A percentile compares a stretch with the other conserved stretches of the same genome.
Evolutionary conservation across 345 rosid genomes (phyloP).

Genomic region (Fremontodendron californicum): DNA sequence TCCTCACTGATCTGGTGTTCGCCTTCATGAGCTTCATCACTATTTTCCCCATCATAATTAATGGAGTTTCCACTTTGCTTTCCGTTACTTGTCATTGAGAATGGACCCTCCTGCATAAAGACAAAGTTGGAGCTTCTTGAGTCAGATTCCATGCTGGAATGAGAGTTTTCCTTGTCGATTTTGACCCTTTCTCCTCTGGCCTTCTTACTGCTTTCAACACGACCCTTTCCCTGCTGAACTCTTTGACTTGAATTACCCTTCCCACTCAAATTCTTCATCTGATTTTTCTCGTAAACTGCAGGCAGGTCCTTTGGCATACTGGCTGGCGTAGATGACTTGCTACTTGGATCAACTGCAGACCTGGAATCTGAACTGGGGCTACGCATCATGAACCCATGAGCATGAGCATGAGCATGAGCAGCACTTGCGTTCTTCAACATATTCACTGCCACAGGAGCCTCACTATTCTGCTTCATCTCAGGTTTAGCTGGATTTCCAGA

Average conservation of each 20-base stretch:
- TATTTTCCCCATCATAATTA: constrained; percentile 49
- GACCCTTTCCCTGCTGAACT: constrained; percentile 45
- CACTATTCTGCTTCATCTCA: constrained; percentile 36
- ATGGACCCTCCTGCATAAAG: constrained; percentile 71
- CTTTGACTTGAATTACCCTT: constrained; percentile 45
- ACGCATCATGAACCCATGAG: constrained; percentile 20
- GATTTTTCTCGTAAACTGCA: constrained; percentile 39
- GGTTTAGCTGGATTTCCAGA: constrained; percentile 40
- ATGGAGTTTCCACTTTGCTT: constrained; percentile 38
- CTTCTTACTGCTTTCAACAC: constrained; percentile 57
- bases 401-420: constrained; percentile 23
- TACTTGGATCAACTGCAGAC: constrained; percentile 51
- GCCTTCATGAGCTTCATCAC: constrained; percentile 39
- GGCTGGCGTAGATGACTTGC: constrained; percentile 72
- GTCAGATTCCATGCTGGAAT: too few species aligned
- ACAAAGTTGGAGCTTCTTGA: constrained; percentile 78
- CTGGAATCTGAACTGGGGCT: constrained; percentile 47
- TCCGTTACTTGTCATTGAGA: constrained; percentile 46
- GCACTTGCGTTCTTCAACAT: constrained; percentile 26
- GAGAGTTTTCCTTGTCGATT: constrained; percentile 74
- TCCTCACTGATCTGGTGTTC: constrained; percentile 37
- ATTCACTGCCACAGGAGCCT: constrained; percentile 39
- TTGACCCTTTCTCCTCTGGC: constrained; percentile 74
- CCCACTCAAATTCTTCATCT: constrained; percentile 39
- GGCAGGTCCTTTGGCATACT: constrained; percentile 53